phyloP scores from a whole-genome alignment of 805 yeast genomes.

The Torulaspora gathmanii region DNA sequence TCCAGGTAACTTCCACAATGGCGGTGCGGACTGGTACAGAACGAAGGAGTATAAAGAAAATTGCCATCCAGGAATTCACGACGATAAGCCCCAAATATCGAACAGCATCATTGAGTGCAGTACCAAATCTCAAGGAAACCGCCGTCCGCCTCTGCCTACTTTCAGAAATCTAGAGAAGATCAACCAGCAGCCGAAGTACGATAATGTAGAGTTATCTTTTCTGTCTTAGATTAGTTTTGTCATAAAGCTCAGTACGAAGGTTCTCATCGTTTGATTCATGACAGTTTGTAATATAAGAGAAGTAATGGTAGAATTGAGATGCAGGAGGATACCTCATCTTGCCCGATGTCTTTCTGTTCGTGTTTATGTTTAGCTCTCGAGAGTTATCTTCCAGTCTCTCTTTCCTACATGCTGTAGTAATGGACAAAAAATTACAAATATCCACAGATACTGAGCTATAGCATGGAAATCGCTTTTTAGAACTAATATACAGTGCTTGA shows the following conservation, averaged over 20 bases:
- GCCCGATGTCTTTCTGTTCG: too few relatives aligned
- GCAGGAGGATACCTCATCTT: too few relatives aligned
- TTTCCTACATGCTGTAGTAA: too few relatives aligned
- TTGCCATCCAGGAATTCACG: constrained; percentile 37
- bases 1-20: constrained; percentile 12
- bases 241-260: too few relatives aligned
- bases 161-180: constrained; percentile 66
- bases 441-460: too few relatives aligned
- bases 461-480: too few relatives aligned
- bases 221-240: background rate
- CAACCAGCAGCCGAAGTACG: constrained; percentile 38
- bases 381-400: too few relatives aligned
- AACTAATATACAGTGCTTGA: background rate
- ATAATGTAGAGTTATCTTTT: background rate
- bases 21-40: constrained; percentile 24
- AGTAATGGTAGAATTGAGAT: too few relatives aligned
- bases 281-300: too few relatives aligned
- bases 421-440: too few relatives aligned
- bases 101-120: constrained; percentile 34
- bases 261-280: too few relatives aligned
- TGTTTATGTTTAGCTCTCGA: too few relatives aligned
- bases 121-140: constrained; percentile 20
- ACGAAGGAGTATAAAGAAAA: constrained; percentile 29
- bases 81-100: constrained; percentile 43
- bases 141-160: constrained; percentile 43